These are phyloP conservation scores for Planoprotostelium fungivorum DNA, from an alignment of 78 protist genomes.

Conservation along the genomic window DNA sequence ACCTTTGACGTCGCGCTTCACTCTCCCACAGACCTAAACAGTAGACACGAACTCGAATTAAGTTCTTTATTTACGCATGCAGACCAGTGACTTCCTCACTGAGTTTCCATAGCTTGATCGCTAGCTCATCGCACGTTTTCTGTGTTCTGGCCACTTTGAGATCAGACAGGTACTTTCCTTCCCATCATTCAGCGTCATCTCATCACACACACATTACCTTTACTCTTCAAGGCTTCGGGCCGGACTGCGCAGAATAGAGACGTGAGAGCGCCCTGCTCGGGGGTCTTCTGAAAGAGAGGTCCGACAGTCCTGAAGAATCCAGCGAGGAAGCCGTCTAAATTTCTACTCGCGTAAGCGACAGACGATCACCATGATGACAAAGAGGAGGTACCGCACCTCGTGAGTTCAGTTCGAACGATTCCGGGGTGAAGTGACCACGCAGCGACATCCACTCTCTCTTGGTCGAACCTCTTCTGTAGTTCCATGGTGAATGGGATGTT, in stretches of 20 bases:
- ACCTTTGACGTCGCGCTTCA: no score
- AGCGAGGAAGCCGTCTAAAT: not conserved
- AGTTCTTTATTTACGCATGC: no score
- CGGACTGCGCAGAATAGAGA: not conserved
- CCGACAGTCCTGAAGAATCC: not conserved
- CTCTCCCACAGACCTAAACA: no score
- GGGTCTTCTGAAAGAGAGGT: not conserved
- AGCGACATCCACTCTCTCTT: not conserved
- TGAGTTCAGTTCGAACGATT: slow-evolving; percentile 3
- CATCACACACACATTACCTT: no score
- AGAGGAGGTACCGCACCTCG: not conserved
- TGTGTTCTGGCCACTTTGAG: no score
- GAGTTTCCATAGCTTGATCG: no score
- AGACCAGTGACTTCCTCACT: no score
- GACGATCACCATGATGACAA: not conserved
- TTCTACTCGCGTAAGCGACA: not conserved
- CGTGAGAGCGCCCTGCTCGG: not conserved
- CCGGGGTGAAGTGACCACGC: slow-evolving; percentile 1
- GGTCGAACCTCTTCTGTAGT: slow-evolving; percentile 7
- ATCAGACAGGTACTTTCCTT: no score
- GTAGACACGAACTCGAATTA: no score
- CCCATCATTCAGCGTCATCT: no score
- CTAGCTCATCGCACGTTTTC: no score
- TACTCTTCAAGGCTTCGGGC: not conserved
- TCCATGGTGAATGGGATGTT: slow-evolving; percentile 27